These are phyloP conservation scores for Apodospora peruviana DNA, from an alignment of 495 filamentous ascomycete species.

Conservation along the genomic window DNA sequence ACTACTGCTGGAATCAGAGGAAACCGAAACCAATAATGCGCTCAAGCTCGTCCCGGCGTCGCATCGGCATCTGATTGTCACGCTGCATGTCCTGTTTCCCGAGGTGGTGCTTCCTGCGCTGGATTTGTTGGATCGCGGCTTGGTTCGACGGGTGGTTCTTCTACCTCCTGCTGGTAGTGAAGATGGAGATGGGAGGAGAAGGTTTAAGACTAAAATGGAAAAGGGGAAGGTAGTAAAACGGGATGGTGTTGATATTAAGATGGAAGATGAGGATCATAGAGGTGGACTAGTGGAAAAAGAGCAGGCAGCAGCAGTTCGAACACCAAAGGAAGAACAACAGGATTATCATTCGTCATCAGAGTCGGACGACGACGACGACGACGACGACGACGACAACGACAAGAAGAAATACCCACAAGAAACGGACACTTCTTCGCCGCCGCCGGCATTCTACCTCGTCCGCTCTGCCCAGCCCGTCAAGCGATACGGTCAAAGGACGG, in stretches of 20 bases:
- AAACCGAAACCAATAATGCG: conserved; percentile 26
- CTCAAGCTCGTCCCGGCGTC: conserved; percentile 31
- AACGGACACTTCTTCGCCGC: too few relatives aligned
- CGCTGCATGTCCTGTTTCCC: conserved; percentile 62
- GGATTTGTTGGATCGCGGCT: conserved; percentile 70
- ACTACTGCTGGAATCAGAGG: not conserved
- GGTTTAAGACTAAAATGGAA: not conserved
- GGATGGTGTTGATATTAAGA: not conserved
- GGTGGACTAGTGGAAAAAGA: too few relatives aligned
- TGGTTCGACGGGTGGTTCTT: conserved; percentile 45
- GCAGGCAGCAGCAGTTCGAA: too few relatives aligned
- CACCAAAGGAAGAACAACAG: too few relatives aligned
- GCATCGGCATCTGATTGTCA: conserved; percentile 44
- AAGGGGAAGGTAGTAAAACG: not conserved
- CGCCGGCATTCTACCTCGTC: conserved; percentile 30
- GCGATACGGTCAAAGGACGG: too few relatives aligned
- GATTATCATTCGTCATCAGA: too few relatives aligned
- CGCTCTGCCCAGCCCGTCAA: conserved; percentile 31
- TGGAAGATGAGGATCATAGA: not conserved
- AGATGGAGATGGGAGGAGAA: not conserved
- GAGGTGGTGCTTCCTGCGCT: conserved; percentile 63
- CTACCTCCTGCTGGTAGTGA: too few relatives aligned
- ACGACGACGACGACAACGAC: too few relatives aligned
- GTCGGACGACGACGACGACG: too few relatives aligned
- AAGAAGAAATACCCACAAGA: too few relatives aligned